Base-by-base conservation (phyloP, 768 basidiomycete genomes). In the Hericium erinaceus region DNA sequence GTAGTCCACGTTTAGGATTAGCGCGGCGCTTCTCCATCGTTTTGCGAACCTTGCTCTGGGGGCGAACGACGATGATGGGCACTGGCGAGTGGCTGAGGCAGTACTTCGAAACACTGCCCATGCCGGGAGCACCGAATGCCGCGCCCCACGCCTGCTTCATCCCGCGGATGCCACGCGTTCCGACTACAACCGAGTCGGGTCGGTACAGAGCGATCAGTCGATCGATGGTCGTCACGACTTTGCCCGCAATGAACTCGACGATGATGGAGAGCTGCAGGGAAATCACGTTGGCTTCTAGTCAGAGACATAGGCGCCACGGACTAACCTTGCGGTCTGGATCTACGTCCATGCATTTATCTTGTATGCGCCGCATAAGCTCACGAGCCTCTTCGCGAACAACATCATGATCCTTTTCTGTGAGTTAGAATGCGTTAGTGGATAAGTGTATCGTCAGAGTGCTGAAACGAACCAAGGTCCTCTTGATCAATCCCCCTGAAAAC, bases 21-120 rank as follows among this genome's bases (percentile, higher is more conserved):
- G 87, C 89, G 48, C 87, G 78, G 26, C 94, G 80, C 69, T 97
- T 95, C 65, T 88, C 92, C 48, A 88, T 74, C 0, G 83, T 82
- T 69, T 95, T 95, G 61, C 82, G 81, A 28, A 94, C 84, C 66
- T 94, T 92, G 39, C 89, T 79, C 64, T 92, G 90, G 2, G 93
- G 92, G 3, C 92, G 80, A 44, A 98, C 94, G 54, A 98, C 95
- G 60, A 98, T 93, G 64, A 97, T 90, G 2, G 95, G 95, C 0
- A 99, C 92, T 1, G 95, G 93, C 0, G 92, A 94, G 66, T 91
- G 93, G 16, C 89, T 87, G 46, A 97, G 81, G 60, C 89, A 92
- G 67, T 91, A 83, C 68, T 77, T 77, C 0, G 79, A 79, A 7
- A 87, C 82, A 22, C 81, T 82, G 12, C 86, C 87, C 63, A 88